phyloP scores from a whole-genome alignment of 345 rosid genomes.

The Eucalyptus regnans region DNA sequence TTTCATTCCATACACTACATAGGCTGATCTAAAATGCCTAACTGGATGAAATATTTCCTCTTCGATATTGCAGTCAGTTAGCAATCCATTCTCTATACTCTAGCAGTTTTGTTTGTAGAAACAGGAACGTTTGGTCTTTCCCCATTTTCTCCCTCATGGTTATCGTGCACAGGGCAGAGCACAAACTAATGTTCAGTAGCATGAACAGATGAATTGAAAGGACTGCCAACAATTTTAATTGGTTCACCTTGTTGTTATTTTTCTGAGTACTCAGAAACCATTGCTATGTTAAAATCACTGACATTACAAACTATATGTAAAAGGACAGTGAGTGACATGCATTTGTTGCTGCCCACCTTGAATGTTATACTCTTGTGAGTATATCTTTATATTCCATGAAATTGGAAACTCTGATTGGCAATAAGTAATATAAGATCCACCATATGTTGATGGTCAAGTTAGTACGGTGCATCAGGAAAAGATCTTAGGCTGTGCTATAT shows the following conservation, averaged over 20 bases:
- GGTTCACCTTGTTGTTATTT: background rate
- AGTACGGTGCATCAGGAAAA: background rate
- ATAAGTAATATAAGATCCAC: background rate
- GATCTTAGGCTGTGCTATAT: background rate
- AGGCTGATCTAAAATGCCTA: background rate
- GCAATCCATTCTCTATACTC: background rate
- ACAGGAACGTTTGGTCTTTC: background rate
- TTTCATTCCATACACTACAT: background rate
- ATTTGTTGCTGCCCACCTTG: background rate
- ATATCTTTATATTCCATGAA: background rate
- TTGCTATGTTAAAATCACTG: background rate
- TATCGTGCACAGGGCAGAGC: background rate
- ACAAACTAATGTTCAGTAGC: background rate
- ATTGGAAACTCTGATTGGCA: background rate
- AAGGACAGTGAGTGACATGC: background rate
- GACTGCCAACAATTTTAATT: background rate
- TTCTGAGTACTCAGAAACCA: background rate
- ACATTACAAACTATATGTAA: background rate
- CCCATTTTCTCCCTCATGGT: background rate
- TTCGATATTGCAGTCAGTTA: background rate
- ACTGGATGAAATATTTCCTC: background rate
- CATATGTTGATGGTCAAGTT: background rate
- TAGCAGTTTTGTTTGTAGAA: background rate
- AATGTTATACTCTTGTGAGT: background rate
- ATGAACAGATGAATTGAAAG: background rate